Evolutionary conservation across 2,329 filamentous ascomycete species (phyloP), one percentile per base, ranked within the genome.

Genomic region (Escovopsis sp.): DNA sequence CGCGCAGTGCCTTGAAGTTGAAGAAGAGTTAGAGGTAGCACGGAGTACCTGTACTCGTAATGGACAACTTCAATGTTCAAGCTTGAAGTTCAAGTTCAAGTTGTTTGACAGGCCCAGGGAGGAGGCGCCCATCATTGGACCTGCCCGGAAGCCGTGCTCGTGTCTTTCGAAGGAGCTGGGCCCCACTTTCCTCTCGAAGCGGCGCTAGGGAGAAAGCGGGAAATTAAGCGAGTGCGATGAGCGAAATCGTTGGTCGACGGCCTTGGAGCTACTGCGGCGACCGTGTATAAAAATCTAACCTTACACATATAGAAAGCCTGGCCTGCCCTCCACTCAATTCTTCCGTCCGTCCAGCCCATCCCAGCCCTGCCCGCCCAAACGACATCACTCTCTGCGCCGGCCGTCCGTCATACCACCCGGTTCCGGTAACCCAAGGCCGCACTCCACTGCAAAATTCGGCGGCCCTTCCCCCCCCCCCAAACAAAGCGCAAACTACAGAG

Each of bases 221-320:
- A 59, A 57, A 57, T 59, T 60, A 60, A 57, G 57, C 57, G 57
- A 60, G 52, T 47, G 41, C 49, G 53, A 47, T 48, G 49, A 49
- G 52, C 50, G 51, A 57, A 57, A 54, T 54, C 51, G 57, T 60
- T 60, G 57, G 57, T 51, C 48, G 51, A 49, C 42, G 46, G 43
- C 37, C 39, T 36, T 42, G 46, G 45, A 30, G 38, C 44, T 15
- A 43, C 39, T 44, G 45, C 47, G 47, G 41, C 39, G 38, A 46
- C 42, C 60, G 59, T 63, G 61, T 65, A 65, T 65, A 65, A 64
- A 64, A 65, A 60, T 63, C 61, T 58, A 64, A 57, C 55, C 53
- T 57, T 55, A 58, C 57, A 61, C 60, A 61, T 62, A 64, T 64
- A 63, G 59, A 63, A 62, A 59, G 57, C 56, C 58, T 45, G 56